These are phyloP conservation scores for Pinus albicaulis DNA, from an alignment of 75 land plant species.

Conservation along the genomic window DNA sequence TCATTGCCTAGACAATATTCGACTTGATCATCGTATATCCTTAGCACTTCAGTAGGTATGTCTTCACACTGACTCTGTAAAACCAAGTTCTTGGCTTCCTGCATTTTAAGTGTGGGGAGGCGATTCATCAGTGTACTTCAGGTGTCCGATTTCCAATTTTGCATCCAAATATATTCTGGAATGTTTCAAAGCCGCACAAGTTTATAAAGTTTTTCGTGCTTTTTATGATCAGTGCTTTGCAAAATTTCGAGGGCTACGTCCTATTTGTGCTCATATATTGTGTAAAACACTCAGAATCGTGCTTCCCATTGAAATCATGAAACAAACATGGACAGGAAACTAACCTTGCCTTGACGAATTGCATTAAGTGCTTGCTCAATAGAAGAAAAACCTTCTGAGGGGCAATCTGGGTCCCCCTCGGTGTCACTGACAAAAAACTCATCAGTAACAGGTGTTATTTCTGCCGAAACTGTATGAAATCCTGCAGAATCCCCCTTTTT, in stretches of 20 bases:
- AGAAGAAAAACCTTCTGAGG: slow-evolving; percentile 69
- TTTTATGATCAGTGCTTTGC: not conserved
- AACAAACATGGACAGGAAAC: not conserved
- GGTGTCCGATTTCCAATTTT: too few species aligned
- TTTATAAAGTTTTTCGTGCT: too few species aligned
- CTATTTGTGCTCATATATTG: not conserved
- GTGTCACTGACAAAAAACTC: slow-evolving; percentile 78
- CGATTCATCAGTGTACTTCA: too few species aligned
- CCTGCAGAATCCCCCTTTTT: not conserved
- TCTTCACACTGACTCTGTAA: too few species aligned
- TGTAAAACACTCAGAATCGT: not conserved
- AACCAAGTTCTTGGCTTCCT: too few species aligned
- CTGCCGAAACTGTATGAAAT: slow-evolving; percentile 50
- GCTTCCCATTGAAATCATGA: not conserved
- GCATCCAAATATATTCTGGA: too few species aligned
- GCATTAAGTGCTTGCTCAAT: slow-evolving; percentile 71
- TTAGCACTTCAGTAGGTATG: too few species aligned
- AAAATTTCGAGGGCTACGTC: not conserved
- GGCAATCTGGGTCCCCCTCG: slow-evolving; percentile 79
- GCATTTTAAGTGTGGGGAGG: too few species aligned
- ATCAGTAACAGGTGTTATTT: slow-evolving; percentile 52
- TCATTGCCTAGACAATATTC: too few species aligned
- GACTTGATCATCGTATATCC: too few species aligned
- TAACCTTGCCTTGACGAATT: slow-evolving; percentile 72
- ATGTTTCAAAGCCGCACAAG: too few species aligned